Conservation (phyloP, 1,139 yeast species). For the Spencermartinsiella ligniputridi region DNA sequence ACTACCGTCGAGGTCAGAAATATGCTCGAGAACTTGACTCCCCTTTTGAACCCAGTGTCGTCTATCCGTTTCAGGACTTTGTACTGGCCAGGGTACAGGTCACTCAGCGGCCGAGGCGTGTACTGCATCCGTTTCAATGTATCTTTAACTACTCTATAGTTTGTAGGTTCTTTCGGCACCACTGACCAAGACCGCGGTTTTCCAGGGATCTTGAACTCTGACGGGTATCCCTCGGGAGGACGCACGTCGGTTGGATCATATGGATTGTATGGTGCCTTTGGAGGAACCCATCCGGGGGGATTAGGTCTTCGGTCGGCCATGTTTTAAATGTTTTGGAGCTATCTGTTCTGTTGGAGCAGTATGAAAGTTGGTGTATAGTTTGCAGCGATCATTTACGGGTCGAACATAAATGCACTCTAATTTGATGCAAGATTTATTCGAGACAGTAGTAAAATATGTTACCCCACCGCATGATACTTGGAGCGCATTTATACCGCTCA, state of each 20-base stretch:
- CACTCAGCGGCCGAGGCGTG: conserved; percentile 74
- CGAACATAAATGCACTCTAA: too few species aligned
- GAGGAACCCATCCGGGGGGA: conserved; percentile 80
- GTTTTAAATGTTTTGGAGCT: not conserved
- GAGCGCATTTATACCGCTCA: too few species aligned
- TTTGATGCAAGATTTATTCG: too few species aligned
- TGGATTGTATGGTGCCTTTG: conserved; percentile 81
- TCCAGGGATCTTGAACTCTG: conserved; percentile 50
- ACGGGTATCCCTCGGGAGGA: conserved; percentile 82
- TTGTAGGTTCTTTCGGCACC: conserved; percentile 65
- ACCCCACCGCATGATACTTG: too few species aligned
- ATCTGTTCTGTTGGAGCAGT: not conserved
- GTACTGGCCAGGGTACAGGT: conserved; percentile 72
- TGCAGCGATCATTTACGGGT: too few species aligned
- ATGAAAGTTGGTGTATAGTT: not conserved
- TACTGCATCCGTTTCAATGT: conserved; percentile 70
- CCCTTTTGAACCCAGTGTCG: conserved; percentile 50
- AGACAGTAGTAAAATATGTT: too few species aligned
- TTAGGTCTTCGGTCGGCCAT: conserved; percentile 56
- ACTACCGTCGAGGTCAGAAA: conserved; percentile 34
- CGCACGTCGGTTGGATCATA: conserved; percentile 73
- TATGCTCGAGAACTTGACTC: conserved; percentile 29
- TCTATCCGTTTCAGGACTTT: conserved; percentile 64
- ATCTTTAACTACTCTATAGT: conserved; percentile 64
- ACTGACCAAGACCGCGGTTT: conserved; percentile 45